Conservation (phyloP, 495 filamentous ascomycete genomes). For the Collariella sp. region DNA sequence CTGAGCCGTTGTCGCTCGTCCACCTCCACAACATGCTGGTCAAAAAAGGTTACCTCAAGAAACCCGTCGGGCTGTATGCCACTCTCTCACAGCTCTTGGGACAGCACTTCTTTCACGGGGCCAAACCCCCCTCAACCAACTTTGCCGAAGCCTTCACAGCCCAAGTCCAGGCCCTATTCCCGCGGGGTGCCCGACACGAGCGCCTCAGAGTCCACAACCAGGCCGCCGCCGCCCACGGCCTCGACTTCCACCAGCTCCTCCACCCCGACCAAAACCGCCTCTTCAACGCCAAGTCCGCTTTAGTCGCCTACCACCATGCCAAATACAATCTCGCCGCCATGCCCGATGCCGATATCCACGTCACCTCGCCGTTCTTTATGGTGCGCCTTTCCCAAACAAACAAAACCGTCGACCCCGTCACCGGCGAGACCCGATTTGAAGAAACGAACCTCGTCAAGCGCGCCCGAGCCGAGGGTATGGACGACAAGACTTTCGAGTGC, state of each 20-base stretch:
- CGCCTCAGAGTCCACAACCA: background rate
- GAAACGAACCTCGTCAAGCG: slow-evolving; percentile 29
- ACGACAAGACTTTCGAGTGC: too few species aligned
- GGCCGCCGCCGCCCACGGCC: background rate
- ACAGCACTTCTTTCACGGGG: slow-evolving; percentile 22
- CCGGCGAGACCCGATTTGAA: slow-evolving; percentile 18
- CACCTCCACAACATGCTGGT: slow-evolving; percentile 44
- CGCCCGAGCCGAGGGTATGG: background rate
- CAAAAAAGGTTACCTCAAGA: slow-evolving; percentile 28
- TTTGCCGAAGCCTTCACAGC: slow-evolving; percentile 14
- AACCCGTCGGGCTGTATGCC: slow-evolving; percentile 18
- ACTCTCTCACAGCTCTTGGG: background rate
- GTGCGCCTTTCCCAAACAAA: slow-evolving; percentile 25
- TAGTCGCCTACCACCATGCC: slow-evolving; percentile 19
- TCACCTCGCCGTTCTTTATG: slow-evolving; percentile 12
- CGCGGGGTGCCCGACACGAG: too few species aligned
- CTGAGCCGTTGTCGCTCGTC: slow-evolving; percentile 10
- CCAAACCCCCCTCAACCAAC: slow-evolving; percentile 25
- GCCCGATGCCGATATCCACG: slow-evolving; percentile 24
- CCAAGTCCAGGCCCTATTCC: background rate
- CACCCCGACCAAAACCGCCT: slow-evolving; percentile 14
- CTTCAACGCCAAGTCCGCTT: slow-evolving; percentile 26
- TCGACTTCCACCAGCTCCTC: slow-evolving; percentile 4
- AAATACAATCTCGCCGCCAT: slow-evolving; percentile 25
- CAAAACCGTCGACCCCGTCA: slow-evolving; percentile 19